Percentiles rank a stretch among this genome's conserved stretches.
phyloP scores from a whole-genome alignment of 169 alveolate genomes.

The Theileria luwenshuni region DNA sequence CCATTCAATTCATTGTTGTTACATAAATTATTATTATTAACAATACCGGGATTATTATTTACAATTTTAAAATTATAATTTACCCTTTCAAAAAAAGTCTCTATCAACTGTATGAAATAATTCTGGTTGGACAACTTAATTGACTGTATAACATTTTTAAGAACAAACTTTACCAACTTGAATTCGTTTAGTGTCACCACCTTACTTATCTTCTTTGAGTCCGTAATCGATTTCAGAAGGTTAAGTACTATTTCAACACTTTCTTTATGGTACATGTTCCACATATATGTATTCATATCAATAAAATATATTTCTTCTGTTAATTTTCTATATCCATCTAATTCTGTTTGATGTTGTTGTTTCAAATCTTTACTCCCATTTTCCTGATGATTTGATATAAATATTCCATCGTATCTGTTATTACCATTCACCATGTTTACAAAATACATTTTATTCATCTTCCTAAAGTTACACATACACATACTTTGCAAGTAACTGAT shows the following conservation, averaged over 20 bases:
- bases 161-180: background rate
- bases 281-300: background rate
- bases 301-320: background rate
- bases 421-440: background rate
- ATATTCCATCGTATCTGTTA: background rate
- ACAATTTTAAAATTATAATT: too few relatives aligned
- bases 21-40: too few relatives aligned
- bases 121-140: constrained; percentile 10
- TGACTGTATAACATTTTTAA: background rate
- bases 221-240: background rate
- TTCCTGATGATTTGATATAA: background rate
- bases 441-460: background rate
- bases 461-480: background rate
- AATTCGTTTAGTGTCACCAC: background rate
- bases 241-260: background rate
- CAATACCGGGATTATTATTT: too few relatives aligned
- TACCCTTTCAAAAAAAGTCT: background rate
- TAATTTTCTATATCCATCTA: too few relatives aligned
- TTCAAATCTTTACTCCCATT: too few relatives aligned
- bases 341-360: too few relatives aligned
- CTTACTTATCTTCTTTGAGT: background rate
- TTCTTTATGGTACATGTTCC: background rate
- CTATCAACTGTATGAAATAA: background rate
- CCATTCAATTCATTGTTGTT: too few relatives aligned
- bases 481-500: background rate